Evolutionary conservation across 2,329 filamentous ascomycete genomes (phyloP).

Genomic region (Seiridium cupressi): DNA sequence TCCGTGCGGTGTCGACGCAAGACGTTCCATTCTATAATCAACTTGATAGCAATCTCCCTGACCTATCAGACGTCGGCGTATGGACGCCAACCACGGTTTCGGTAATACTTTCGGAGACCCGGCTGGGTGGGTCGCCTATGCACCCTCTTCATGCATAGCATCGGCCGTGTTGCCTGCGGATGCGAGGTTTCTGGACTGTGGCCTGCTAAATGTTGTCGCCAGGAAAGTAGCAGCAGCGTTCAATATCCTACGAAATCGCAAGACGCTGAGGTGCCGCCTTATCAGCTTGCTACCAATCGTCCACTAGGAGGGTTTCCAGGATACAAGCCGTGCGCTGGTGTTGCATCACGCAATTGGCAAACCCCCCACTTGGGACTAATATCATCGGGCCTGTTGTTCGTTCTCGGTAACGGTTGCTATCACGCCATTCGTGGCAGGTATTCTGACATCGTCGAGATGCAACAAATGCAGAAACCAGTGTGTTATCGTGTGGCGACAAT

Average conservation of each 20-base stretch:
- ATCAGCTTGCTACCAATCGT: background rate
- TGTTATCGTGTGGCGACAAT: background rate
- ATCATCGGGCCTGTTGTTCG: background rate
- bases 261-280: background rate
- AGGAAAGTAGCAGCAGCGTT: background rate
- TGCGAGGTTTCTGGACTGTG: background rate
- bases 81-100: background rate
- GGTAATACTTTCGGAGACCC: background rate
- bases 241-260: background rate
- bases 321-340: background rate
- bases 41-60: no score
- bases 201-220: background rate
- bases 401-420: background rate
- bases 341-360: constrained; percentile 2
- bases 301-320: background rate
- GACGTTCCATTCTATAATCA: background rate
- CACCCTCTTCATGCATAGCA: background rate
- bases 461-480: background rate
- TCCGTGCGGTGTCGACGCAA: background rate
- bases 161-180: no score
- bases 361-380: background rate
- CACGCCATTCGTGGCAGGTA: constrained; percentile 3
- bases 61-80: background rate
- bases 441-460: background rate
- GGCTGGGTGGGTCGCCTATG: background rate